Evolutionary conservation across 1,139 yeast species (phyloP), one percentile per base, ranked within the genome.

Genomic region (Yamadazyma songkhlaensis): DNA sequence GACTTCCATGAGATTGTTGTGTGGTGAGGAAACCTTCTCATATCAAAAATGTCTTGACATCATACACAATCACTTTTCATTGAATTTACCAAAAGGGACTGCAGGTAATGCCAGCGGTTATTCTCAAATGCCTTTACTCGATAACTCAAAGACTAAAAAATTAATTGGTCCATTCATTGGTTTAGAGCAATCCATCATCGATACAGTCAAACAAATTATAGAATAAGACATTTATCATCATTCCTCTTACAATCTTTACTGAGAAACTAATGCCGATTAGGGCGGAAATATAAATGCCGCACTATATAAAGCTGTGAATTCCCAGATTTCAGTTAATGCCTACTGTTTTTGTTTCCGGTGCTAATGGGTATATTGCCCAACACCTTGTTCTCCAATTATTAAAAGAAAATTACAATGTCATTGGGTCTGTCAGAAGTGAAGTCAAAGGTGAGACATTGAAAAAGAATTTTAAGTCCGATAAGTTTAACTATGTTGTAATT

Each of bases 351-450:
- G 58, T 64, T 30, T 50, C 69, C 5, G 71, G 69, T 3, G 68
- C 68, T 25, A 53, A 62, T 14, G 69, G 70, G 7, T 64, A 49
- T 43, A 58, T 64, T 38, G 69, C 69, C 13, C 66, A 59, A 40
- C 64, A 61, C 35, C 44, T 59, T 12, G 51, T 60, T 25, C 47
- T 50, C 33, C 45, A 44, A 27, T 50, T 61, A 36, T 43, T 59
- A 28, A 54, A 54, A 17, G 60, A 59, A 36, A 77, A 72, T 20
- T 77, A 74, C 53, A 53, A 53, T 1, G 85, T 81, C 6, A 63
- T 79, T 23, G 84, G 84, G 6, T 69, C 84, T 1, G 85, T 75
- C 4, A 65, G 87, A 54, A 63, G 77, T 2, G 62, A 64, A 31
- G 64, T 53, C 2, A 77, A 77, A 55, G 82, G 79, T 11, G 75